A percentile compares a stretch with the other conserved stretches of the same genome.
Conservation (phyloP, 179 eudicot species). For the Drosera spatulata region DNA sequence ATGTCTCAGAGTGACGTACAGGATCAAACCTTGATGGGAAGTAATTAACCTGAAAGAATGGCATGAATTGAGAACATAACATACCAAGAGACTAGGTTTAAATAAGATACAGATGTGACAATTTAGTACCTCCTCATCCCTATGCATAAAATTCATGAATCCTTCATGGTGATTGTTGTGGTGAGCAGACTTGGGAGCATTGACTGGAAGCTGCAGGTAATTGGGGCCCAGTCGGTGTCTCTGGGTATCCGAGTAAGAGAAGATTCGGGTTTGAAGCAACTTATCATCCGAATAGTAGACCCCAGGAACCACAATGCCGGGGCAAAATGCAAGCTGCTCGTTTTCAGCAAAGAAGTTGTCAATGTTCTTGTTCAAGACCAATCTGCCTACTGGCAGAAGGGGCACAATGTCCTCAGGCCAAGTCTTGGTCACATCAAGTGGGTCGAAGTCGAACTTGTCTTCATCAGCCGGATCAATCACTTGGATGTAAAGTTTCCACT, state of each 20-base stretch:
- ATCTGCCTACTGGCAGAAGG: conserved; percentile 28
- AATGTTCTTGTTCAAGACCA: conserved; percentile 35
- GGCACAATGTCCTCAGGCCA: conserved; percentile 41
- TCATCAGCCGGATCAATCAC: conserved; percentile 32
- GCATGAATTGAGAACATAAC: neutral
- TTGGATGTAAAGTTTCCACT: conserved; percentile 32
- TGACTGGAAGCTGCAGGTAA: conserved; percentile 32
- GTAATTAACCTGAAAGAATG: conserved; percentile 20
- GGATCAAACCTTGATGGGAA: conserved; percentile 38
- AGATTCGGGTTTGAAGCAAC: conserved; percentile 32
- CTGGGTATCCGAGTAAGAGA: conserved; percentile 33
- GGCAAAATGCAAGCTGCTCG: conserved; percentile 36
- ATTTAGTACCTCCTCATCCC: conserved; percentile 30
- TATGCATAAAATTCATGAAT: conserved; percentile 40
- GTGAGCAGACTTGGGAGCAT: conserved; percentile 33
- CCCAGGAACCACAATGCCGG: conserved; percentile 33
- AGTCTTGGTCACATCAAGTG: conserved; percentile 35
- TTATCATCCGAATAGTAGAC: conserved; percentile 34
- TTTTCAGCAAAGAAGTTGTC: conserved; percentile 40
- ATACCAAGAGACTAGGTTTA: neutral
- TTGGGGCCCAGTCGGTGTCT: conserved; percentile 40
- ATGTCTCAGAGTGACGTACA: conserved; percentile 31
- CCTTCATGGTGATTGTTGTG: conserved; percentile 41
- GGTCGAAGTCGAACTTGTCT: conserved; percentile 36
- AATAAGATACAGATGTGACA: neutral